Evolutionary conservation across 2,329 filamentous ascomycete species (phyloP), one percentile per base, ranked within the genome.

Genomic region (Akanthomyces lecanii): DNA sequence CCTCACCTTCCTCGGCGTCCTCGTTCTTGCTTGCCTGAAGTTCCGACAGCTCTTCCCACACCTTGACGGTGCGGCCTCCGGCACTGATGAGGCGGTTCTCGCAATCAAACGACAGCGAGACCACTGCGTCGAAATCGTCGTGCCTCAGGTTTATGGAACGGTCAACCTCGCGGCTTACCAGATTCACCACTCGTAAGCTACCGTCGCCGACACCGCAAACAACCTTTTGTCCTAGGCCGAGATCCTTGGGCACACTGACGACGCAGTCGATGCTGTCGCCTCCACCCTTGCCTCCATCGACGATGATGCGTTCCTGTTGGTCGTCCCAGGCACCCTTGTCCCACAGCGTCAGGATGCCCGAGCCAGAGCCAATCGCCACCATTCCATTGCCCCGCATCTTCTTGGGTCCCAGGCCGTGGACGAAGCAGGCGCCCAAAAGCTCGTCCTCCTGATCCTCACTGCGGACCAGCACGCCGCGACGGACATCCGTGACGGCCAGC

Each of bases 381-480:
- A 95, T 82, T 5, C 91, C 91, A 53, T 90, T 89, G 69, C 86
- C 88, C 44, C 82, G 77, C 65, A 84, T 81, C 66, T 79, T 79
- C 72, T 86, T 87, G 36, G 88, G 87, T 0, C 90, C 86, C 65
- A 97, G 77, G 0, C 92, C 92, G 0, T 88, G 84, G 21, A 98
- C 86, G 71, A 92, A 91, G 53, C 86, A 81, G 1, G 90, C 89
- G 70, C 89, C 90, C n/a, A 97, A 82, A 64, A 98, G 78, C 75
- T 98, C 92, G 67, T 97, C 93, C 70, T 96, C 95, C 73, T 98
- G 95, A 70, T 98, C 92, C 72, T 97, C 95, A 68, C 92, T 97
- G 64, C 89, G 89, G 3, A 93, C 89, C 50, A 98, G 79, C 6
- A 97, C 91, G 16, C 94, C 94, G 54, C 91, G 84, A 28, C 94